These are phyloP conservation scores for Lactarius hengduanensis DNA, from an alignment of 768 basidiomycete species.

Conservation along the genomic window DNA sequence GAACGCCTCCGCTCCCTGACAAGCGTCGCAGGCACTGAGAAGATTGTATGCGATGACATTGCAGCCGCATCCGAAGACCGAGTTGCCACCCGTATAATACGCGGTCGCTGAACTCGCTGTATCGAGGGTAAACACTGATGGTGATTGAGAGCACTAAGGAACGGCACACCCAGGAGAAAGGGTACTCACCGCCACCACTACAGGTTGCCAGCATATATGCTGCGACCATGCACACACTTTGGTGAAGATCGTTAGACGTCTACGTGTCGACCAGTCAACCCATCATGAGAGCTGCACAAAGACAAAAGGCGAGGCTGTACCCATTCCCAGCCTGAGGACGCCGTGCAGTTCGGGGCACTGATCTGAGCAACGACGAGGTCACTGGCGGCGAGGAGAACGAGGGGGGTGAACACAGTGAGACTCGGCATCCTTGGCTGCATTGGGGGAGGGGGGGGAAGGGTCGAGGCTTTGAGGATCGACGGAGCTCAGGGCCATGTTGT, in stretches of 20 bases:
- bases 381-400: conserved; percentile 3
- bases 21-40: too few species aligned
- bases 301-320: not conserved
- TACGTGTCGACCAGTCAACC: not conserved
- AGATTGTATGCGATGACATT: conserved; percentile 8
- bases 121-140: conserved; percentile 6
- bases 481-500: not conserved
- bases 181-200: conserved; percentile 10
- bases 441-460: not conserved
- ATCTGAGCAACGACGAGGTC: conserved; percentile 2
- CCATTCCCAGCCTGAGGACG: conserved; percentile 1
- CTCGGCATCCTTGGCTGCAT: not conserved
- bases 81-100: too few species aligned
- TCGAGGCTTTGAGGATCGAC: not conserved
- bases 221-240: conserved; percentile 14
- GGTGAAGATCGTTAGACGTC: conserved; percentile 12
- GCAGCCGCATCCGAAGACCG: not conserved
- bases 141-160: not conserved
- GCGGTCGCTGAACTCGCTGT: too few species aligned
- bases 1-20: too few species aligned
- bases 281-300: not conserved
- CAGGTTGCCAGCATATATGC: conserved; percentile 18
- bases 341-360: conserved; percentile 8
- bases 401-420: not conserved
- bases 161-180: not conserved